Base-by-base conservation (phyloP, 345 rosid genomes). In the Cochlearia excelsa region DNA sequence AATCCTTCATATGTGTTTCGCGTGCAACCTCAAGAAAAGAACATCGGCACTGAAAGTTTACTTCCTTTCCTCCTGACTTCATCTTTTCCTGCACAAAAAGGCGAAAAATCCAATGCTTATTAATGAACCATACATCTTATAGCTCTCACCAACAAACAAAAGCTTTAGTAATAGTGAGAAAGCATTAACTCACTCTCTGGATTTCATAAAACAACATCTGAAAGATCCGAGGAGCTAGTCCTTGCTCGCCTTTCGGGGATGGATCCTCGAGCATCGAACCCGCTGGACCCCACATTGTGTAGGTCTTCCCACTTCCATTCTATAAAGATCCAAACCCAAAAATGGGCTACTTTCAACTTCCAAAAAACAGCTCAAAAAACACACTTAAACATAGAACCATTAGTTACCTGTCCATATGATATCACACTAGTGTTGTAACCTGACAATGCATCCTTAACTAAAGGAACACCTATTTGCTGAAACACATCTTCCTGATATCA, bases 291-390 rank as follows among this genome's bases (percentile, higher is more conserved):
- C 97, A 93, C 86, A 89, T 78, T 0, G 99, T 93, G 71, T 87
- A 87, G 11, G 99, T 85, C 78, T 93, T 93, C 42, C 99, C 97
- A 52, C 99, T 89, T 79, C 95, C 99, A 30, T 88, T 87, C 99
- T 93, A 30, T 16, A 16, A 51, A 43, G 11, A 44, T 34, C 40
- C 31, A 54, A 30, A 16, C 23, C 23, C 23, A 1, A 44, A 51
- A 51, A 9, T 35, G 27, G 9, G 43, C 27, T 6, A 40, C 3
- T 9, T 40, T 38, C 51, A 56, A 37, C 48, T 26, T 26, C 33
- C 2, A 5, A 23, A 3, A n/a, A 67, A 7, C 10, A 55, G 38
- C 41, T 30, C 51, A 4, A 29, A 33, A 40, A 23, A 16, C 23
- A 16, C 23, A 16, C 23, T 16, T 16, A 37, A 8, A 28, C 33